Base-by-base conservation (phyloP, 371 early-diverging fungal genomes). In the Mortierella sp. region DNA sequence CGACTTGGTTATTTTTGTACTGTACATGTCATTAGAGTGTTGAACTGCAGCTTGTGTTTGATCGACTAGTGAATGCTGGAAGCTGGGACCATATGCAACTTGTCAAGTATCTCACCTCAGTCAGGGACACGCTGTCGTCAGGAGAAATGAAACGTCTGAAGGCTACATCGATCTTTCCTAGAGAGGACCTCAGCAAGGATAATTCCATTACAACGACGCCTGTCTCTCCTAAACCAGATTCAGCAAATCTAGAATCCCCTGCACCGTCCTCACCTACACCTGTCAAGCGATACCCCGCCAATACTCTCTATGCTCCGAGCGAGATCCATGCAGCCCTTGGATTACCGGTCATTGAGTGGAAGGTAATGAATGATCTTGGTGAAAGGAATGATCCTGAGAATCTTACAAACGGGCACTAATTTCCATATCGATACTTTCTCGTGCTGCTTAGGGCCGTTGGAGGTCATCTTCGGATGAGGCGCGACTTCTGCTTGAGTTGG, bases 21-120 rank as follows among this genome's bases (percentile, higher is more conserved):
- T n/a, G n/a, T n/a, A n/a, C n/a, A n/a, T 47, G 6, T 26, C 26
- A 26, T 41, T 79, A 93, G 84, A 92, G 94, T 66, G 94, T 95
- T 1, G 94, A 96, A 17, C 71, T 96, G 30, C 95, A 94, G 72
- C 64, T 94, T 57, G 86, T 97, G 8, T 94, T 97, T 83, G 91
- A 92, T 66, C 84, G 95, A 28, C 79, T 96, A 34, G 86, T 89
- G 39, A 87, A 87, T 11, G 90, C 89, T 11, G 87, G 95, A 23
- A 90, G 90, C 46, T 97, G 96, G 96, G 93, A 95, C 47, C 93
- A 94, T 56, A 81, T 90, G 26, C 93, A 94, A 58, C 82, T 97
- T 3, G 85, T 93, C 28, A 94, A 93, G 62, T 96, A 94, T 60
- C 81, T 96, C 8, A 85, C 92, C 0, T 84, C 89, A 2, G 87